These are phyloP conservation scores for Ascochyta koolunga DNA, from an alignment of 2,329 filamentous ascomycete species.

Conservation along the genomic window DNA sequence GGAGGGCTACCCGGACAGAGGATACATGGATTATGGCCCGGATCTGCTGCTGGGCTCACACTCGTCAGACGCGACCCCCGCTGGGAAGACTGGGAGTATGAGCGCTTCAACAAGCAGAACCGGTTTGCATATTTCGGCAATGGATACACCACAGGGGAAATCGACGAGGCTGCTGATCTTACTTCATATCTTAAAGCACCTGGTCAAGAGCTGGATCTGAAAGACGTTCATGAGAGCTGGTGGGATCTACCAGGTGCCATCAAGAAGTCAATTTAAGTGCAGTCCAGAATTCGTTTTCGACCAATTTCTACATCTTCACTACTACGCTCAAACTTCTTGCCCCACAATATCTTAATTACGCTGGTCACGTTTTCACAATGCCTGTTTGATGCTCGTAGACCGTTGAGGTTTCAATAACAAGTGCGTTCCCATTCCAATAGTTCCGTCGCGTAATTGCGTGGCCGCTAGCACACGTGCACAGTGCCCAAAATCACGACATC, in stretches of 20 bases:
- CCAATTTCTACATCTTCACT: background rate
- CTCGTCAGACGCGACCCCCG: constrained; percentile 62
- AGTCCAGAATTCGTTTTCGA: too few relatives aligned
- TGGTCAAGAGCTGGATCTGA: constrained; percentile 61
- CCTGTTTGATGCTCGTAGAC: background rate
- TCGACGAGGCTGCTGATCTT: constrained; percentile 62
- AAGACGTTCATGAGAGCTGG: constrained; percentile 71
- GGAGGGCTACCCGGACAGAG: constrained; percentile 63
- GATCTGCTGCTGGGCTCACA: constrained; percentile 67
- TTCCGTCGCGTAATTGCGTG: background rate
- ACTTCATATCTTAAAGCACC: constrained; percentile 67
- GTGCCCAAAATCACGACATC: constrained; percentile 18
- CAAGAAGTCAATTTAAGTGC: constrained; percentile 20
- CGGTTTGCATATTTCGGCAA: constrained; percentile 71
- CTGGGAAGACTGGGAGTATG: constrained; percentile 66
- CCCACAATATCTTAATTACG: background rate
- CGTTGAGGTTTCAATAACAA: background rate
- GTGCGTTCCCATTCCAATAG: background rate
- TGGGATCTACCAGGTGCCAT: constrained; percentile 48
- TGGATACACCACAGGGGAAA: constrained; percentile 67
- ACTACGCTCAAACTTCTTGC: background rate
- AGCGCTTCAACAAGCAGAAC: constrained; percentile 54
- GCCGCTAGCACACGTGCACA: background rate
- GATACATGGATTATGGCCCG: constrained; percentile 74
- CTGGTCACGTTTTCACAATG: background rate